Base-by-base conservation (phyloP, 352 stramenopile genomes). In the Halophytophthora batemanensis region DNA sequence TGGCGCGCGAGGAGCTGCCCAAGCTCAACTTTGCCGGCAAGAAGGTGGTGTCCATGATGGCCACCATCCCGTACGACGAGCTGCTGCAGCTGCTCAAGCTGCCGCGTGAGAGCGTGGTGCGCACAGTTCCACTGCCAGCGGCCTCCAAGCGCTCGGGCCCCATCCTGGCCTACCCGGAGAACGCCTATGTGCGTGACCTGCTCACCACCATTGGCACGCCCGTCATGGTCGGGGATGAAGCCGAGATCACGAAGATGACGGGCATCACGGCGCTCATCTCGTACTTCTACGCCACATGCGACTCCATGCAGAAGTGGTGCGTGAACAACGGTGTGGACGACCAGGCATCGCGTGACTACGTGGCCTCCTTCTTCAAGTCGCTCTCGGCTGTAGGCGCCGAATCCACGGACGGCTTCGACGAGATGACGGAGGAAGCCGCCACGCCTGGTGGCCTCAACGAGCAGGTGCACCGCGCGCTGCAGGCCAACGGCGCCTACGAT, bases 21-120 rank as follows among this genome's bases (percentile, higher is more conserved):
- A 81, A 77, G 62, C 68, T 94, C 39, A 71, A 59, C 23, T 92
- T 94, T 39, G 59, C 66, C 17, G 45, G 77, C 7, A 63, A 65
- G 53, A 86, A 90, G 64, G 77, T 94, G 31, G 68, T 94, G 37
- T 92, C 81, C 49, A 94, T 92, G 84, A 94, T 94, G 84, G 84
- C 84, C 40, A 94, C 84, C 29, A 91, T 94, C 61, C 84, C 81
- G 25, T 94, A 87, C 70, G 76, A 92, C 12, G 81, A 94, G 51
- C 66, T 94, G 43, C 53, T 92, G 40, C 31, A 72, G 46, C 78
- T 92, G 18, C 74, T 92, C 11, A 59, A 77, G 56, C 61, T 92
- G 46, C 77, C 84, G 31, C 67, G 64, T 13, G 78, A 83, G 47
- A 77, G 85, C 48, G 84, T 94, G 50, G 79, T 92, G 58, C 81